Evolutionary conservation across 805 yeast species (phyloP).

Genomic region (Candida ponderosae): DNA sequence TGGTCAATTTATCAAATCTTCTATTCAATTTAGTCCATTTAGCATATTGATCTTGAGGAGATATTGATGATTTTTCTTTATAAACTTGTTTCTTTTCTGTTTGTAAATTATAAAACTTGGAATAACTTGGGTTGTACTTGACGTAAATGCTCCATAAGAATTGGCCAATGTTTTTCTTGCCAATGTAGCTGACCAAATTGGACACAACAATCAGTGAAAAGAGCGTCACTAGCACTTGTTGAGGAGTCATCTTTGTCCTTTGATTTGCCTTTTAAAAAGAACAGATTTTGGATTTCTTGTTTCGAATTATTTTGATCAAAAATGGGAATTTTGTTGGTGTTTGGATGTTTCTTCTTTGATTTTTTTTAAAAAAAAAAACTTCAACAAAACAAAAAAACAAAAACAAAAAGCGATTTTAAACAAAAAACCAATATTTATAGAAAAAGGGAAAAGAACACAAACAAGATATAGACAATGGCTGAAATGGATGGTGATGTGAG

Average conservation of each 20-base stretch:
- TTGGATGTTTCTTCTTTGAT: background rate
- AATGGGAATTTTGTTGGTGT: background rate
- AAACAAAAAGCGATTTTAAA: background rate
- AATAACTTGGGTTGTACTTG: constrained; percentile 21
- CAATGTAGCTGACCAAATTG: background rate
- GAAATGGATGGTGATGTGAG: constrained; percentile 11
- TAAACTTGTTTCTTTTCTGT: constrained; percentile 39
- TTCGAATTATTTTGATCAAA: no score
- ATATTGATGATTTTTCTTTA: constrained; percentile 48
- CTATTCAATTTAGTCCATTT: constrained; percentile 92
- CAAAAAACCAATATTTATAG: background rate
- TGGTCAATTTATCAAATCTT: constrained; percentile 47
- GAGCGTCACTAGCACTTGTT: constrained; percentile 5
- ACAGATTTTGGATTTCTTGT: no score
- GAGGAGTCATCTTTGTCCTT: background rate
- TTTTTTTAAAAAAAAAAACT: background rate
- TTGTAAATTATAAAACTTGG: constrained; percentile 25
- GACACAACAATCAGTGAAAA: constrained; percentile 6
- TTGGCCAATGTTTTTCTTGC: constrained; percentile 20
- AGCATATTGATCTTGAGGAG: constrained; percentile 93
- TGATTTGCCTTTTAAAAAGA: no score
- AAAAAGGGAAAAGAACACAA: background rate
- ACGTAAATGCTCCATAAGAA: constrained; percentile 31
- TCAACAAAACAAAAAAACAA: background rate
- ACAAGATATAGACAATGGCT: background rate